Base-by-base conservation (phyloP, 2,329 filamentous ascomycete genomes). In the Alternaria gansuensis region DNA sequence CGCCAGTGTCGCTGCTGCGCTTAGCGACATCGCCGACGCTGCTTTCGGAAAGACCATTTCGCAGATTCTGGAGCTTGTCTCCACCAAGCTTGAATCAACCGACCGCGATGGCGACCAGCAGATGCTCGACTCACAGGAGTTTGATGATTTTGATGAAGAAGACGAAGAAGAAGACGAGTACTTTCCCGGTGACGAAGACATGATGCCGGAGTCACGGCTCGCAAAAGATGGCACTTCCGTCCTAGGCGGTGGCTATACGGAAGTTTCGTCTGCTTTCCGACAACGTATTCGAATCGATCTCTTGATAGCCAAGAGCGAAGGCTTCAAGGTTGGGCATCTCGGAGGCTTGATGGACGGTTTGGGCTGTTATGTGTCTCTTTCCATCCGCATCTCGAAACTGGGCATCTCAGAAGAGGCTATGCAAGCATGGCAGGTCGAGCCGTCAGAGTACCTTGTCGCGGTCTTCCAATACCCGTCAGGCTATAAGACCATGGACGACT, bases 331-430 rank as follows among this genome's bases (percentile, higher is more conserved):
- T 28, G 90, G 89, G 2, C 80, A 88, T 31, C 74, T 90, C 10
- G 83, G 82, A 11, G 80, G 83, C 17, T 78, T 87, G 17, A 74
- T 82, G 24, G 72, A 79, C 1, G 78, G 79, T 10, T 82, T 79
- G 58, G 80, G 75, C 26, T 79, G 82, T 51, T 84, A 85, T 59
- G 75, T 95, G 17, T 87, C 87, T 4, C 76, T 95, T 2, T 92
- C 92, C 0, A 84, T 90, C 29, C 87, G 87, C 4, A 85, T 91
- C 29, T 80, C 83, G 4, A 90, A 90, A 66, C 84, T 97, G 1
- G 87, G 85, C 0, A 85, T 97, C 11, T 89, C 91, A 0, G 83
- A 89, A 36, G 90, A 93, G 69, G 88, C 87, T 0, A 85, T 92
- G 76, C 83, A 89, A 69, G 90, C 92, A 1, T 97, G 93, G 93